A percentile compares a stretch with the other conserved stretches of the same genome.
Conservation (phyloP, 441 rosid species). For the Pelargonium myrrhifolium region DNA sequence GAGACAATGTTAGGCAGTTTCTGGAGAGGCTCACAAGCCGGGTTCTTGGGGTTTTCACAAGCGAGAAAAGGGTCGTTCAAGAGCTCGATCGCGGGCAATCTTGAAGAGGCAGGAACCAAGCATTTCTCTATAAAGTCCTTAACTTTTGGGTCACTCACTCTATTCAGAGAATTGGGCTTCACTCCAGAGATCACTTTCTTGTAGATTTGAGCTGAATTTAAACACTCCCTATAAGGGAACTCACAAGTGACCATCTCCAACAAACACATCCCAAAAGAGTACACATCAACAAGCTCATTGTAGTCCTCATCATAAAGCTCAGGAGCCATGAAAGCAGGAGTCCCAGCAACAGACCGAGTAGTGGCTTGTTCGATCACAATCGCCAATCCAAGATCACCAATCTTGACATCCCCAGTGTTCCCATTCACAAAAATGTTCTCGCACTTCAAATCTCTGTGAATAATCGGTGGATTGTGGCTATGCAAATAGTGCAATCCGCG, state of each 20-base stretch:
- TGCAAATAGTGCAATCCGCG: slow-evolving; percentile 2
- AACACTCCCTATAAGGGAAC: slow-evolving; percentile 4
- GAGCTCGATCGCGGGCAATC: slow-evolving; percentile 1
- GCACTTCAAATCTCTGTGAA: slow-evolving; percentile 11
- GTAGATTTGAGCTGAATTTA: slow-evolving; percentile 1
- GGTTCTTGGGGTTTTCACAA: background rate
- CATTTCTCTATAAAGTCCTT: slow-evolving; percentile 1
- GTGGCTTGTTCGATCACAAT: slow-evolving; percentile 4
- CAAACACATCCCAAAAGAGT: background rate
- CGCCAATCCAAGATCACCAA: slow-evolving; percentile 8
- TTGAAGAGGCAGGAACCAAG: background rate
- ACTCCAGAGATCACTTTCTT: background rate
- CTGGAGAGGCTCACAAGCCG: background rate
- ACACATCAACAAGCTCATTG: background rate
- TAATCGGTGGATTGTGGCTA: slow-evolving; percentile 4
- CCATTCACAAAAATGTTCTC: slow-evolving; percentile 9
- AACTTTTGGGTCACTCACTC: slow-evolving; percentile 1
- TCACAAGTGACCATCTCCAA: slow-evolving; percentile 7
- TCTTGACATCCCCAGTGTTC: slow-evolving; percentile 1
- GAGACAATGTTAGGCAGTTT: background rate
- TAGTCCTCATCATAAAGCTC: slow-evolving; percentile 4
- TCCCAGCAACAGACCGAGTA: background rate
- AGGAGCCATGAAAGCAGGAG: slow-evolving; percentile 6
- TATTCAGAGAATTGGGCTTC: background rate
- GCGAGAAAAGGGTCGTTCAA: slow-evolving; percentile 7